Conservation (phyloP, 164 flowering plant species). For the Tinospora cordifolia region DNA sequence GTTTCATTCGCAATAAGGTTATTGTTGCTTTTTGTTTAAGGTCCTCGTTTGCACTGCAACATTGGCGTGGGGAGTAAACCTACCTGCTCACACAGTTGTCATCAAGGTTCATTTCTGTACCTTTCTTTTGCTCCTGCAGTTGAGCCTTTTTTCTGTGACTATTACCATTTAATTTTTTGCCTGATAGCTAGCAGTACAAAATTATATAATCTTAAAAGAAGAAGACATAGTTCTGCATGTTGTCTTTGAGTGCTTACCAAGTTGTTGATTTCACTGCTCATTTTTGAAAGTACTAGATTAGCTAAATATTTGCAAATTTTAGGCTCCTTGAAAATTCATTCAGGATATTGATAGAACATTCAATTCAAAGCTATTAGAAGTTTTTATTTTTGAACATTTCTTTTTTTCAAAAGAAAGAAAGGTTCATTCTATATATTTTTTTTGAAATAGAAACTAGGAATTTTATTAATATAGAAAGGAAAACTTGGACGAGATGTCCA, state of each 20-base stretch:
- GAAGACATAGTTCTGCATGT: background rate
- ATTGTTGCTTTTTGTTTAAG: slow-evolving; percentile 29
- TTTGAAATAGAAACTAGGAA: too few species aligned
- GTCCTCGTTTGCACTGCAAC: slow-evolving; percentile 99
- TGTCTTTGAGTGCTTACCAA: background rate
- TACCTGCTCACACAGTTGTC: slow-evolving; percentile 99
- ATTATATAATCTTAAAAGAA: background rate
- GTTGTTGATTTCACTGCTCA: background rate
- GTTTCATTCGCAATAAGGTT: background rate
- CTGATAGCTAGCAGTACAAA: background rate
- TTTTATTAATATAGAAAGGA: too few species aligned
- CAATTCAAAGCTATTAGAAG: background rate
- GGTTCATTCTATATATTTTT: background rate
- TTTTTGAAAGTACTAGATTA: background rate
- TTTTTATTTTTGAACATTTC: background rate
- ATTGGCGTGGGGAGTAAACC: slow-evolving; percentile 99
- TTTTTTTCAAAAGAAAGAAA: background rate
- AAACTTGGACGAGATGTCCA: too few species aligned
- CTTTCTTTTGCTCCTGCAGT: background rate
- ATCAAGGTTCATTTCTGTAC: slow-evolving; percentile 63
- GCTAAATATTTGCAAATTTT: too few species aligned
- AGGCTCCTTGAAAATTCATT: too few species aligned
- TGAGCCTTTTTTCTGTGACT: background rate
- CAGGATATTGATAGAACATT: background rate
- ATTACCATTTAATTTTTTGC: background rate